Evolutionary conservation across 176 grass and related monocot species (phyloP).

Genomic region (Cymbopogon citratus): DNA sequence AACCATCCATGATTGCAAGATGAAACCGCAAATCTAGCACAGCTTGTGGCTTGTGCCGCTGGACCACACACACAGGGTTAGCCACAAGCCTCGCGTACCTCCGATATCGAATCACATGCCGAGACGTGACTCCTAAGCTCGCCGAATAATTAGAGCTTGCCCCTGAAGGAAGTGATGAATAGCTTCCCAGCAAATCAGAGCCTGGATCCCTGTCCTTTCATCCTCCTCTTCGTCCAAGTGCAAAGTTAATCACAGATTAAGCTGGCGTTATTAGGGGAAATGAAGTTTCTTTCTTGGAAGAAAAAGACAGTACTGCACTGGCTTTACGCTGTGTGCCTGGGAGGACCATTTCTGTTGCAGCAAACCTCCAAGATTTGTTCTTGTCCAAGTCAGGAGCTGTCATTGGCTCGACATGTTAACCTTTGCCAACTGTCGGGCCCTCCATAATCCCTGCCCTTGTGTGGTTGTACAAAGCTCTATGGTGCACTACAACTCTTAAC

Average conservation of each 20-base stretch:
- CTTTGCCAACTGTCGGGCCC: conserved; percentile 39
- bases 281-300: conserved; percentile 49
- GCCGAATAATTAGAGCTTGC: conserved; percentile 42
- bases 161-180: conserved; percentile 40
- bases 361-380: conserved; percentile 36
- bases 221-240: background rate
- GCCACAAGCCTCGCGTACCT: background rate
- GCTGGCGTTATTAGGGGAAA: conserved; percentile 13
- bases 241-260: conserved; percentile 13
- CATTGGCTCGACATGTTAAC: conserved; percentile 32
- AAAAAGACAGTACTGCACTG: conserved; percentile 29
- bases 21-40: conserved; percentile 19
- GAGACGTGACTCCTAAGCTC: conserved; percentile 36
- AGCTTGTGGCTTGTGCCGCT: conserved; percentile 9
- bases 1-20: conserved; percentile 32
- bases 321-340: conserved; percentile 33
- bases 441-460: conserved; percentile 33
- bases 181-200: conserved; percentile 37
- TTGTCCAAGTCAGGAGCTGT: conserved; percentile 31
- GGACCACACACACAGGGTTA: conserved; percentile 33
- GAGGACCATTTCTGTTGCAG: conserved; percentile 40
- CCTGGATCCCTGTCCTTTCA: conserved; percentile 2
- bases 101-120: conserved; percentile 30
- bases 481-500: conserved; percentile 31
- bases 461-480: conserved; percentile 39